Percentiles rank a stretch among this genome's conserved stretches.
phyloP scores from a whole-genome alignment of 78 protist genomes.

The Diacronema lutheri region DNA sequence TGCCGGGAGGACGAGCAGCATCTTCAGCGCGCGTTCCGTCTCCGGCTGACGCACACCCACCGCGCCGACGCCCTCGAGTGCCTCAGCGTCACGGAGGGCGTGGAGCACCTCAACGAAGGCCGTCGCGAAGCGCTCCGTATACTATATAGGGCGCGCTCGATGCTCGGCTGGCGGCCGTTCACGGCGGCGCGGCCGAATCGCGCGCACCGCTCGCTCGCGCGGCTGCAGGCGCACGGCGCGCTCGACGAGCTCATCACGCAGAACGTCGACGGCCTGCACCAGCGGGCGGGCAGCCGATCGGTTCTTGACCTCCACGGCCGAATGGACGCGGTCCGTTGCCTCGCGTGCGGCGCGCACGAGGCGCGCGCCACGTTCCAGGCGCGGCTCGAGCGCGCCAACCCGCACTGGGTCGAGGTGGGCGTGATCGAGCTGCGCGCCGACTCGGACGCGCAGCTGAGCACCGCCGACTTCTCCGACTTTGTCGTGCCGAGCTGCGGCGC shows the following conservation, averaged over 20 bases:
- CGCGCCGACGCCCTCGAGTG: too few species aligned
- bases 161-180: not conserved
- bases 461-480: not conserved
- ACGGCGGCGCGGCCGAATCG: not conserved
- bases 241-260: not conserved
- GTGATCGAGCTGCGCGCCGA: not conserved
- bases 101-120: too few species aligned
- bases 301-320: conserved; percentile 2
- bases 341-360: not conserved
- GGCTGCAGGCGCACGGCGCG: not conserved
- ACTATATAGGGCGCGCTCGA: conserved; percentile 11
- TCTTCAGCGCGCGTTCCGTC: too few species aligned
- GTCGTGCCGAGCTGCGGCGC: not conserved
- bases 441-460: not conserved
- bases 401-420: not conserved
- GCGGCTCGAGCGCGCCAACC: not conserved
- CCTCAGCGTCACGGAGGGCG: too few species aligned
- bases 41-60: too few species aligned
- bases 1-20: too few species aligned
- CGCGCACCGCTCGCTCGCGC: not conserved
- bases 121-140: too few species aligned
- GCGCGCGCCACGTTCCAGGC: not conserved
- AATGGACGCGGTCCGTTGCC: not conserved
- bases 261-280: conserved; percentile 19
- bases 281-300: not conserved